Evolutionary conservation across 192 early-diverging fungal species (phyloP), one percentile per base, ranked within the genome.

Genomic region (Anaeromyces robustus): DNA sequence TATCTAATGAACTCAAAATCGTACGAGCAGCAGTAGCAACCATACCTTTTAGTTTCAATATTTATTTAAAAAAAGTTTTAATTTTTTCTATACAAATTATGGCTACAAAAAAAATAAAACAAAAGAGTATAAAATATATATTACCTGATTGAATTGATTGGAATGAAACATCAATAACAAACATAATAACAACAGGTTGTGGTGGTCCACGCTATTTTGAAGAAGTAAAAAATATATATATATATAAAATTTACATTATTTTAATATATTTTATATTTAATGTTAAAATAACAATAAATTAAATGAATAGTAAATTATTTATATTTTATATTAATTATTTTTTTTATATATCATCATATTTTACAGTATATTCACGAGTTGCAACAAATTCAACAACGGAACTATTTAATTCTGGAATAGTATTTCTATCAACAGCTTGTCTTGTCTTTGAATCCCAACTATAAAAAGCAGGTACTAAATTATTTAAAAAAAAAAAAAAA

Each of bases 321-420:
- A n/a, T n/a, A n/a, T n/a, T n/a, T n/a, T n/a, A n/a, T n/a, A n/a
- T n/a, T n/a, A n/a, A n/a, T n/a, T n/a, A n/a, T n/a, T n/a, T n/a
- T n/a, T n/a, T n/a, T n/a, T n/a, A n/a, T n/a, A n/a, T n/a, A n/a
- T n/a, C n/a, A n/a, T n/a, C n/a, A n/a, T n/a, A n/a, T n/a, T 37
- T 78, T 83, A 92, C 93, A 96, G 98, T 99, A 85, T 99, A 99
- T 84, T 98, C 96, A 81, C 94, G 93, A 11, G 97, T 96, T 28
- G 97, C 97, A 81, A 98, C 88, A 86, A 94, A 98, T 86, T 99
- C 97, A 0, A 99, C 94, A 41, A 94, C 93, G 12, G 91, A 87
- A 83, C 96, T 89, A 82, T 94, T 97, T 78, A 99, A 86, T 79
- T 99, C 97, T 13, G 94, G 88, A 30, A 96, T 92, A 77, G 91